These are phyloP conservation scores for Cyanodermella asteris DNA, from an alignment of 2,329 filamentous ascomycete species.

Conservation along the genomic window DNA sequence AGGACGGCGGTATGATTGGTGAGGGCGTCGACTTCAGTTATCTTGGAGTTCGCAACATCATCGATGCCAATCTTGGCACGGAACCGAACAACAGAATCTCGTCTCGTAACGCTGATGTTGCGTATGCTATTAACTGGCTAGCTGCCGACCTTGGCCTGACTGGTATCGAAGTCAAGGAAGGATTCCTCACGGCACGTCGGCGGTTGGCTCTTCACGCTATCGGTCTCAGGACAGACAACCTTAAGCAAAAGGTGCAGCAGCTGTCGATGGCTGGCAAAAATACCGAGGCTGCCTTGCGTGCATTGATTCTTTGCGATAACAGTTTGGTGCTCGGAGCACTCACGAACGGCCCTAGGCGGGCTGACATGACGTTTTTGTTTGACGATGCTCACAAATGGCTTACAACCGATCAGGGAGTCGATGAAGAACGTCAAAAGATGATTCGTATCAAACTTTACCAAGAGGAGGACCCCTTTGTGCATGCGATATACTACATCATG, in stretches of 20 bases:
- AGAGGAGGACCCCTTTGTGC: constrained; percentile 37
- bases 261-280: constrained; percentile 31
- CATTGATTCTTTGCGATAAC: constrained; percentile 36
- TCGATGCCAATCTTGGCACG: constrained; percentile 33
- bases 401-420: constrained; percentile 33
- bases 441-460: constrained; percentile 41
- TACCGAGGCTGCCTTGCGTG: constrained; percentile 41
- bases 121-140: constrained; percentile 26
- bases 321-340: constrained; percentile 35
- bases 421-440: too few relatives aligned
- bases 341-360: constrained; percentile 26
- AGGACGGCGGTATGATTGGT: constrained; percentile 31
- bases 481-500: constrained; percentile 38
- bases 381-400: constrained; percentile 35
- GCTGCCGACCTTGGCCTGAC: constrained; percentile 29
- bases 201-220: constrained; percentile 38
- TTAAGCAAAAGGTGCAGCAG: constrained; percentile 26
- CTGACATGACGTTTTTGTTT: too few relatives aligned
- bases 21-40: constrained; percentile 37
- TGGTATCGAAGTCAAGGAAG: constrained; percentile 27
- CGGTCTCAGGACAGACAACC: constrained; percentile 27
- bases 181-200: constrained; percentile 31
- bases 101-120: constrained; percentile 14
- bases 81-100: not conserved
- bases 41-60: constrained; percentile 35